Evolutionary conservation across 495 filamentous ascomycete genomes (phyloP).

Genomic region (Hapsidospora chrysogenum): DNA sequence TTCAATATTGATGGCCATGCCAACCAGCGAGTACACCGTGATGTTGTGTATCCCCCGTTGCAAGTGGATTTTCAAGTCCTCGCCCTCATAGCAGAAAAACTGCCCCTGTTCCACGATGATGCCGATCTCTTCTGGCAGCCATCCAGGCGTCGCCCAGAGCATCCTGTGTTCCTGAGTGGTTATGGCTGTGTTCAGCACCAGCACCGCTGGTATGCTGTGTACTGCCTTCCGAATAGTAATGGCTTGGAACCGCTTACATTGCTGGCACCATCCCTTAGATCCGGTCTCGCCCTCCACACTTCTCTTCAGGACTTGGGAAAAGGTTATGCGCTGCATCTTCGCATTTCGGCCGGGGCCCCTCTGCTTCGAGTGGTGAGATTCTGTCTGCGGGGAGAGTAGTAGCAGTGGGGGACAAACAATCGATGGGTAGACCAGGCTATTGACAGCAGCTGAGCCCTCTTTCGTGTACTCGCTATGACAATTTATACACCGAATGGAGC

Average conservation of each 20-base stretch:
- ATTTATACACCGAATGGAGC: constrained; percentile 59
- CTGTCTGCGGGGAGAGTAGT: constrained; percentile 1
- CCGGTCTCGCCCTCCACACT: constrained; percentile 74
- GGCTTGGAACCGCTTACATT: constrained; percentile 72
- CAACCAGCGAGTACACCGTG: constrained; percentile 80
- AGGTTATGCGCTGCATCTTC: constrained; percentile 38
- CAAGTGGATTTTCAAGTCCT: constrained; percentile 57
- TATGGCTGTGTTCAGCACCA: constrained; percentile 71
- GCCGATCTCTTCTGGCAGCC: constrained; percentile 85
- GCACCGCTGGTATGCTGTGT: constrained; percentile 57
- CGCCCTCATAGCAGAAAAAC: constrained; percentile 80
- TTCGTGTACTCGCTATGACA: constrained; percentile 65
- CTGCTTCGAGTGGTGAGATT: constrained; percentile 9
- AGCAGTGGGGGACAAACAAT: constrained; percentile 19
- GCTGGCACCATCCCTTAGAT: constrained; percentile 76
- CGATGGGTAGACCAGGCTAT: constrained; percentile 69
- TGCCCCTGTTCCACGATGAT: constrained; percentile 66
- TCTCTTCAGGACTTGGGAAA: constrained; percentile 69
- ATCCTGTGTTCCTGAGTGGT: constrained; percentile 52
- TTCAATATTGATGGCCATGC: constrained; percentile 76
- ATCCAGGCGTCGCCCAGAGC: constrained; percentile 73
- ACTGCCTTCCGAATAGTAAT: constrained; percentile 66
- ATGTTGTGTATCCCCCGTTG: constrained; percentile 48
- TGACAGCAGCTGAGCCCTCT: constrained; percentile 52
- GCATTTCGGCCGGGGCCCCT: constrained; percentile 29